phyloP scores from a whole-genome alignment of 371 early-diverging fungal species.

The Rhizopus delemar region DNA sequence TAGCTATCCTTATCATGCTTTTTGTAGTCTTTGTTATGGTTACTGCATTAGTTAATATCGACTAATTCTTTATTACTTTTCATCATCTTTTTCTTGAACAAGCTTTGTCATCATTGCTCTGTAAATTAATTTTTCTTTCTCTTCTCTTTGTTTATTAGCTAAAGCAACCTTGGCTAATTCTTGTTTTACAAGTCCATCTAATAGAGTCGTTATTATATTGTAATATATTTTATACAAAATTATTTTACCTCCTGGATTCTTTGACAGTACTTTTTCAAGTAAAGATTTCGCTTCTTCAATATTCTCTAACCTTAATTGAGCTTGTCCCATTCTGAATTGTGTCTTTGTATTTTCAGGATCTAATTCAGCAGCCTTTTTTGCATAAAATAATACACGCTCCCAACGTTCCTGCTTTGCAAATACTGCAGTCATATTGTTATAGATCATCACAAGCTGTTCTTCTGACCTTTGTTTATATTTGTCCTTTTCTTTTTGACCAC shows the following conservation, averaged over 20 bases:
- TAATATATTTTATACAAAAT: background rate
- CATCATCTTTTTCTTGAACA: conserved; percentile 18
- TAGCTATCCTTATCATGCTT: conserved; percentile 33
- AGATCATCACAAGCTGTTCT: conserved; percentile 44
- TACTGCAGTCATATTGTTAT: conserved; percentile 51
- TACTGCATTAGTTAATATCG: conserved; percentile 29
- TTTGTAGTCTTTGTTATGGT: conserved; percentile 47
- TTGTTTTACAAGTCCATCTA: conserved; percentile 37
- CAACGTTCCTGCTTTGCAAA: conserved; percentile 45
- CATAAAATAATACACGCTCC: conserved; percentile 39
- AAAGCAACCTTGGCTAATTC: conserved; percentile 53
- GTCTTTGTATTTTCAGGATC: conserved; percentile 39
- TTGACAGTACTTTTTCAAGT: conserved; percentile 22
- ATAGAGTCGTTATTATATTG: background rate
- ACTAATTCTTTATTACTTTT: background rate
- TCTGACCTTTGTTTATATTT: conserved; percentile 24
- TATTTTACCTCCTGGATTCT: conserved; percentile 38
- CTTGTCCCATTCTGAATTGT: conserved; percentile 48
- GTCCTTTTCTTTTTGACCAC: conserved; percentile 28
- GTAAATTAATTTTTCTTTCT: conserved; percentile 30
- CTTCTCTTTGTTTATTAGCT: conserved; percentile 25
- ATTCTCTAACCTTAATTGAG: conserved; percentile 31
- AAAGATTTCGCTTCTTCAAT: conserved; percentile 33
- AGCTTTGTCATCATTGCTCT: conserved; percentile 38
- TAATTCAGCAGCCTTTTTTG: conserved; percentile 35